Conservation (phyloP, 495 filamentous ascomycete genomes). For the Amorphotheca resinae region DNA sequence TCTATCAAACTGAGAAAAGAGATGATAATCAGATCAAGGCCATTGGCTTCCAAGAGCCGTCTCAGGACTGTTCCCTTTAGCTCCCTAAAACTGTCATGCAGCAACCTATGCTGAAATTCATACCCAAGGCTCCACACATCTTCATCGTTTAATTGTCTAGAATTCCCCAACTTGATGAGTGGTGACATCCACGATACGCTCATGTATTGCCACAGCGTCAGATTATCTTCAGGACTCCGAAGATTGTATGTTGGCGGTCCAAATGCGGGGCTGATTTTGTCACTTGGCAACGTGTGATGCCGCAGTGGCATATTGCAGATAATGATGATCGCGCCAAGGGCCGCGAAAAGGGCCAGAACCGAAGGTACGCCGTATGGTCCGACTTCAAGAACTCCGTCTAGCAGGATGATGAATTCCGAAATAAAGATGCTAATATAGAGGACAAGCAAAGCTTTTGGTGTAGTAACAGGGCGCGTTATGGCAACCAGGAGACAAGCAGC, state of each 20-base stretch:
- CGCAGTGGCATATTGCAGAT: slow-evolving; percentile 65
- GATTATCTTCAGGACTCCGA: slow-evolving; percentile 71
- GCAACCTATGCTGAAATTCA: slow-evolving; percentile 60
- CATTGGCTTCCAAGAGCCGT: slow-evolving; percentile 61
- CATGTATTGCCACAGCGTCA: slow-evolving; percentile 71
- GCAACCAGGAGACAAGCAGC: slow-evolving; percentile 31
- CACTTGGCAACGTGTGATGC: slow-evolving; percentile 40
- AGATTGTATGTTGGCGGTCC: slow-evolving; percentile 42
- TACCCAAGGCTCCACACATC: slow-evolving; percentile 68
- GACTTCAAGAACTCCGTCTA: slow-evolving; percentile 20
- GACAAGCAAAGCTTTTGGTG: slow-evolving; percentile 30
- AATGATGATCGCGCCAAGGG: slow-evolving; percentile 32
- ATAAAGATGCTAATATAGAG: slow-evolving; percentile 25
- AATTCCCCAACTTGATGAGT: slow-evolving; percentile 49
- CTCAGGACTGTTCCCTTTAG: slow-evolving; percentile 57
- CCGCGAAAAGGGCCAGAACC: slow-evolving; percentile 29
- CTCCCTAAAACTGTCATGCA: slow-evolving; percentile 61
- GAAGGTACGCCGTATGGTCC: slow-evolving; percentile 26
- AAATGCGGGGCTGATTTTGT: slow-evolving; percentile 49
- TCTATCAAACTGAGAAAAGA: slow-evolving; percentile 48
- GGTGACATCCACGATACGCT: slow-evolving; percentile 74
- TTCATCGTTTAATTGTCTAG: slow-evolving; percentile 53
- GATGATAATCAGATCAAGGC: slow-evolving; percentile 59
- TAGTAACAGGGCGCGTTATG: slow-evolving; percentile 34
- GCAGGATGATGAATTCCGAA: slow-evolving; percentile 26